Conservation (phyloP, 1,284 basidiomycete species). For the Tilletia horrida region DNA sequence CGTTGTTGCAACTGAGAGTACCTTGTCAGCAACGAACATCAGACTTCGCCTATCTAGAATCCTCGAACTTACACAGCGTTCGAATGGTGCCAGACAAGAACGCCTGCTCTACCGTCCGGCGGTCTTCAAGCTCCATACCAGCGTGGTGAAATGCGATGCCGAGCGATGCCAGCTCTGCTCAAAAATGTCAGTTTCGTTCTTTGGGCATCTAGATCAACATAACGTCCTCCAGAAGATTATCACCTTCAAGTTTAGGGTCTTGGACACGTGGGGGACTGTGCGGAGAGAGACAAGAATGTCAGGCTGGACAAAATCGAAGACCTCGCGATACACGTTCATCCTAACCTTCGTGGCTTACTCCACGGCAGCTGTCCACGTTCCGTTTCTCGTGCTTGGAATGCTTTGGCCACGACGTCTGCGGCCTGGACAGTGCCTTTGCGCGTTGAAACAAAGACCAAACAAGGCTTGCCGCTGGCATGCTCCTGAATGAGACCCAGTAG, state of each 20-base stretch:
- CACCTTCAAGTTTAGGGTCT: constrained; percentile 37
- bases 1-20: constrained; percentile 47
- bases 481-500: constrained; percentile 60
- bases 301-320: constrained; percentile 56
- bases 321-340: constrained; percentile 63
- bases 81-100: constrained; percentile 67
- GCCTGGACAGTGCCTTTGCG: constrained; percentile 62
- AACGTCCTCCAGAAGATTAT: neutral
- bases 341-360: neutral
- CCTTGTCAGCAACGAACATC: constrained; percentile 13
- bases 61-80: constrained; percentile 59
- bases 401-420: constrained; percentile 71
- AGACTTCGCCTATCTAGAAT: neutral
- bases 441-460: constrained; percentile 43
- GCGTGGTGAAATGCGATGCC: constrained; percentile 86
- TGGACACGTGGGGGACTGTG: constrained; percentile 24
- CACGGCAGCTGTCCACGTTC: neutral
- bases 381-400: constrained; percentile 55
- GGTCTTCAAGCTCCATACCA: constrained; percentile 71
- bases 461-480: constrained; percentile 34
- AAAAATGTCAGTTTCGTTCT: neutral
- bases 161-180: constrained; percentile 27
- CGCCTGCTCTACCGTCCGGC: constrained; percentile 67
- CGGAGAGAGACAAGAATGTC: constrained; percentile 7
- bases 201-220: neutral